These are phyloP conservation scores for Candida saitoana DNA, from an alignment of 805 yeast species.

Conservation along the genomic window DNA sequence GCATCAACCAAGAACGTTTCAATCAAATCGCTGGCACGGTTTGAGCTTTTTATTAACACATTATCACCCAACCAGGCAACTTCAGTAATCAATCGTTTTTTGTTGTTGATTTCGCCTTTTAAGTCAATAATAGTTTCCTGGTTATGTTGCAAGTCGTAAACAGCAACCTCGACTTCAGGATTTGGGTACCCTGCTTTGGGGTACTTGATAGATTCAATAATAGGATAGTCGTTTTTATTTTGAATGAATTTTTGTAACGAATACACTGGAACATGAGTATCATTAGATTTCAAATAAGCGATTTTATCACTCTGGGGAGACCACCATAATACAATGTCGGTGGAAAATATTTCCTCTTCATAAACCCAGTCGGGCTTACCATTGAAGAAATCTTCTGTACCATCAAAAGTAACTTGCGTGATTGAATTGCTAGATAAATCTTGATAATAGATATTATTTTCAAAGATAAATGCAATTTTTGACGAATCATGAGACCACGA, in stretches of 20 bases:
- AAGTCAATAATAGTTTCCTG: slow-evolving; percentile 13
- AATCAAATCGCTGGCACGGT: slow-evolving; percentile 55
- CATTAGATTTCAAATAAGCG: slow-evolving; percentile 55
- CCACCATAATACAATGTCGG: slow-evolving; percentile 70
- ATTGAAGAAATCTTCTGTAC: slow-evolving; percentile 48
- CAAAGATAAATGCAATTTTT: slow-evolving; percentile 51
- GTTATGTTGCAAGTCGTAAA: slow-evolving; percentile 33
- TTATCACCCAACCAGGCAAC: slow-evolving; percentile 53
- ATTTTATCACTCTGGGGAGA: slow-evolving; percentile 56
- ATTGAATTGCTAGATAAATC: slow-evolving; percentile 23
- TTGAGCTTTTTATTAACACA: slow-evolving; percentile 54
- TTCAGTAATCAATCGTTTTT: slow-evolving; percentile 53
- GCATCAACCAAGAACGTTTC: slow-evolving; percentile 43
- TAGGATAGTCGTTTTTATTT: slow-evolving; percentile 42
- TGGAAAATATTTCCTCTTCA: slow-evolving; percentile 69
- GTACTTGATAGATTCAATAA: slow-evolving; percentile 45
- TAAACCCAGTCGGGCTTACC: slow-evolving; percentile 84
- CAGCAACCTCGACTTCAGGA: slow-evolving; percentile 49
- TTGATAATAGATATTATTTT: slow-evolving; percentile 52
- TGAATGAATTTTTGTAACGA: slow-evolving; percentile 50
- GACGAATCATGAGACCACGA: slow-evolving; percentile 61
- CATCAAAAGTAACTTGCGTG: slow-evolving; percentile 47
- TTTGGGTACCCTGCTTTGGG: slow-evolving; percentile 68
- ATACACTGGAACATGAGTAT: slow-evolving; percentile 52
- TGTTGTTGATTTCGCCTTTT: slow-evolving; percentile 7